Base-by-base conservation (phyloP, 164 flowering plant genomes). In the Buxus sempervirens region DNA sequence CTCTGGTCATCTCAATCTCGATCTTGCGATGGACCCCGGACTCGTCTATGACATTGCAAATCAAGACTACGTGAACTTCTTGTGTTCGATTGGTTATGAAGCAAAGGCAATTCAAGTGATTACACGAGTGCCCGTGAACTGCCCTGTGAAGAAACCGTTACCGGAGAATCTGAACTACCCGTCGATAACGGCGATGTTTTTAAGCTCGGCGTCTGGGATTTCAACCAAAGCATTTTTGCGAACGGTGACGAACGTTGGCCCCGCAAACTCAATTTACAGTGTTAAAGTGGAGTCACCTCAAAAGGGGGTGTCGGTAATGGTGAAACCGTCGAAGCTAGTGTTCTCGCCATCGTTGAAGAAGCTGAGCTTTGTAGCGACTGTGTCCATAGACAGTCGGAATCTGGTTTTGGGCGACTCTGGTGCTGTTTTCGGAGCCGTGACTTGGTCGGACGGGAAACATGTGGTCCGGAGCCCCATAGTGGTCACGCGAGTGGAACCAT, bases 121-220 rank as follows among this genome's bases (percentile, higher is more conserved):
- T 48, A 85, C 95, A 0, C 64, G 82, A 26, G 23, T 66, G 1
- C 84, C 83, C 28, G 88, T 64, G 38, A 79, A 1, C 3, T 92
- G 97, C 49, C 84, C 89, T 5, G 55, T 24, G 54, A 80, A 53
- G 67, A 83, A 67, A 64, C 74, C 84, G 1, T n/a, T 42, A 66
- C 85, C 92, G 15, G 91, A 78, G 79, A 85, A 86, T 63, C 78
- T 92, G 63, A 92, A 92, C 66, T 92, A 92, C 80, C 98, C 98
- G 0, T 87, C 96, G 0, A 65, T 92, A 15, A 82, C 79, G 0
- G 94, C 86, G 2, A n/a, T 85, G 49, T 78, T 90, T 42, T 57
- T 82, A n/a, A 79, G 24, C 27, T 13, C 77, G 0, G n/a, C 59
- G 5, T 14, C n/a, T 9, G 83, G 86, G 24, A 49, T 73, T 2